phyloP scores from a whole-genome alignment of 2,329 filamentous ascomycete genomes.

The Curvularia sp. region DNA sequence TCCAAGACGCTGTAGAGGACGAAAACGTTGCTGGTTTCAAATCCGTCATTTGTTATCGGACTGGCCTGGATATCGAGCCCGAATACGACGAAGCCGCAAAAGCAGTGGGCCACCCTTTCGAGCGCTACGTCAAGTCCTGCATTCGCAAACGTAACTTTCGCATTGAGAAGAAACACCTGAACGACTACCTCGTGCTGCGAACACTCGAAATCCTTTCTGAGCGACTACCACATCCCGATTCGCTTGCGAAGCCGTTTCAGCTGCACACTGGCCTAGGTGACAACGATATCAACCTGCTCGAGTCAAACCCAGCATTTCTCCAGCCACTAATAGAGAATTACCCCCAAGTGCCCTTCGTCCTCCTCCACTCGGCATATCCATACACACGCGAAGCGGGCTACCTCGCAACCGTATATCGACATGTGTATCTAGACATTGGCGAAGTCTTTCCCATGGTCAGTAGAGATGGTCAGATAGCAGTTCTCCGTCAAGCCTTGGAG shows the following conservation, averaged over 20 bases:
- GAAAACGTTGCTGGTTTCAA: slow-evolving; percentile 80
- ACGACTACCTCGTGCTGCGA: slow-evolving; percentile 72
- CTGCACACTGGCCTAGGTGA: slow-evolving; percentile 86
- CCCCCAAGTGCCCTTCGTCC: slow-evolving; percentile 73
- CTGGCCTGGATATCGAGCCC: slow-evolving; percentile 66
- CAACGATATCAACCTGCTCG: slow-evolving; percentile 74
- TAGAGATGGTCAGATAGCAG: slow-evolving; percentile 74
- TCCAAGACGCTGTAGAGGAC: slow-evolving; percentile 67
- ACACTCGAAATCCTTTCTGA: slow-evolving; percentile 66
- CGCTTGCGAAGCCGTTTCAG: slow-evolving; percentile 74
- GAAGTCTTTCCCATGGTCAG: slow-evolving; percentile 83
- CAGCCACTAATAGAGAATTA: slow-evolving; percentile 76
- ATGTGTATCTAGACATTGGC: slow-evolving; percentile 83
- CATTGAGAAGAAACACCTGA: slow-evolving; percentile 70
- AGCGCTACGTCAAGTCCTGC: slow-evolving; percentile 52
- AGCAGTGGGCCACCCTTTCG: slow-evolving; percentile 49
- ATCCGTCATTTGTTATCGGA: slow-evolving; percentile 81
- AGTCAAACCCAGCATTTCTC: slow-evolving; percentile 76
- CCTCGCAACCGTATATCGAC: slow-evolving; percentile 76
- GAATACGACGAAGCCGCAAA: slow-evolving; percentile 51
- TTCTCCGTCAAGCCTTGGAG: slow-evolving; percentile 76
- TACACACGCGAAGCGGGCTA: slow-evolving; percentile 81
- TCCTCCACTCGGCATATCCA: slow-evolving; percentile 83
- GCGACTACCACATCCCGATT: slow-evolving; percentile 41
- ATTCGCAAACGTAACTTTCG: slow-evolving; percentile 55